phyloP scores from a whole-genome alignment of 1,139 yeast genomes.

The Pichia sp. region DNA sequence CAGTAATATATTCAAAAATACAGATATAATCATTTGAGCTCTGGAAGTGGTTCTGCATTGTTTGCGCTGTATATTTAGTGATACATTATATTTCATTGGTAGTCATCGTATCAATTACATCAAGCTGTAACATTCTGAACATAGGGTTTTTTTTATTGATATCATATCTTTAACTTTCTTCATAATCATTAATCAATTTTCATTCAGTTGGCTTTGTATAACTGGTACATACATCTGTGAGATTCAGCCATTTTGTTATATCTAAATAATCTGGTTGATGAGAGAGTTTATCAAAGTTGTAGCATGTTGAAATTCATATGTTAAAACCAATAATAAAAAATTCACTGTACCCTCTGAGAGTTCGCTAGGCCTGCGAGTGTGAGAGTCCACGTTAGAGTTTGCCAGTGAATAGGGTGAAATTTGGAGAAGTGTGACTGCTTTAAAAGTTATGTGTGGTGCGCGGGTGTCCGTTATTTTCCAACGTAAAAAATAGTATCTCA shows the following conservation, averaged over 20 bases:
- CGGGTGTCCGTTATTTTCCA: not conserved
- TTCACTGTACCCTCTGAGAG: not conserved
- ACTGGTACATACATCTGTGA: slow-evolving; percentile 78
- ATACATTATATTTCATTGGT: too few relatives aligned
- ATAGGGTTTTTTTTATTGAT: too few relatives aligned
- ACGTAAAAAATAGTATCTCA: not conserved
- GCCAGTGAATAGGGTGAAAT: not conserved
- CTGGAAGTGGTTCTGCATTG: too few relatives aligned
- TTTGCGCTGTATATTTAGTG: too few relatives aligned
- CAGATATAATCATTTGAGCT: too few relatives aligned
- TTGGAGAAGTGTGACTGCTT: not conserved
- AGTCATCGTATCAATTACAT: too few relatives aligned
- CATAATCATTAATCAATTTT: not conserved
- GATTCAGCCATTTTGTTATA: slow-evolving; percentile 78
- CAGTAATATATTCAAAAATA: too few relatives aligned
- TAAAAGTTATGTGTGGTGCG: not conserved
- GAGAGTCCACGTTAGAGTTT: not conserved
- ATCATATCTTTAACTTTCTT: not conserved
- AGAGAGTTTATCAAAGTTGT: too few relatives aligned
- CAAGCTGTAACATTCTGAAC: too few relatives aligned
- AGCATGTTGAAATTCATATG: too few relatives aligned
- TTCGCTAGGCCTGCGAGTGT: not conserved
- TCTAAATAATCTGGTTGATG: slow-evolving; percentile 14
- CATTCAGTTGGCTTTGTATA: not conserved
- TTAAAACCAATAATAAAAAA: not conserved